Percentiles rank a stretch among this genome's conserved stretches.
These are phyloP conservation scores for Hypoxylon cercidicola DNA, from an alignment of 495 filamentous ascomycete species.

Conservation along the genomic window DNA sequence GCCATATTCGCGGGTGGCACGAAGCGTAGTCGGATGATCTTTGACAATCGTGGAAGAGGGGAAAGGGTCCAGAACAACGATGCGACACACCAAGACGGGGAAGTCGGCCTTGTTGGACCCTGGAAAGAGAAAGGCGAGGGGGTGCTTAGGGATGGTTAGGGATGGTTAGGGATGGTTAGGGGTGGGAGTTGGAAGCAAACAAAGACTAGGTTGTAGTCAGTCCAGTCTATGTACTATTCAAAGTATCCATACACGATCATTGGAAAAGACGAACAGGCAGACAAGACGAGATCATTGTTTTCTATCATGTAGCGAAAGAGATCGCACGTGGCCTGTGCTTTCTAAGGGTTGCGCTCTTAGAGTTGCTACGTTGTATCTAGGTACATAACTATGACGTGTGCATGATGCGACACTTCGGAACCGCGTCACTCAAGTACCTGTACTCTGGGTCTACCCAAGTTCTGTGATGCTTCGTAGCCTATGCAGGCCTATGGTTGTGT, in stretches of 20 bases:
- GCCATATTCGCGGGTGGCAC: constrained; percentile 20
- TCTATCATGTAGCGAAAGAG: constrained; percentile 29
- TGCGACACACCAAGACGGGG: constrained; percentile 35
- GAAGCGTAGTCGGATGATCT: constrained; percentile 37
- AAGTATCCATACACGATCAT: too few relatives aligned
- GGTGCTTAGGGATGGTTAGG: neutral
- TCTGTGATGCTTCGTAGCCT: neutral
- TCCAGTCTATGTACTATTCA: too few relatives aligned
- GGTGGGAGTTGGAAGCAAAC: too few relatives aligned
- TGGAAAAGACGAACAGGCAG: too few relatives aligned
- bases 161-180: too few relatives aligned
- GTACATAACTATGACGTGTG: constrained; percentile 39
- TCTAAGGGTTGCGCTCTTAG: neutral
- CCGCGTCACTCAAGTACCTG: constrained; percentile 29
- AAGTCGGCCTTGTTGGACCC: constrained; percentile 25
- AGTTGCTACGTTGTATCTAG: constrained; percentile 20
- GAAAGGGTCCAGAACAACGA: constrained; percentile 42
- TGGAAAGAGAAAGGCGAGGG: constrained; percentile 12
- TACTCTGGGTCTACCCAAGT: constrained; percentile 14
- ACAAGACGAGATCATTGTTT: constrained; percentile 29
- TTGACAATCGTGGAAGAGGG: constrained; percentile 41
- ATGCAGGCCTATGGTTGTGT: constrained; percentile 9
- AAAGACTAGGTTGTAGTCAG: too few relatives aligned
- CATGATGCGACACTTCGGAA: constrained; percentile 36
- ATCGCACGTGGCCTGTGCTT: constrained; percentile 33